Percentiles rank a stretch among this genome's conserved stretches.
These are phyloP conservation scores for Lonicera japonica DNA, from an alignment of 129 eudicot genomes.

Conservation along the genomic window DNA sequence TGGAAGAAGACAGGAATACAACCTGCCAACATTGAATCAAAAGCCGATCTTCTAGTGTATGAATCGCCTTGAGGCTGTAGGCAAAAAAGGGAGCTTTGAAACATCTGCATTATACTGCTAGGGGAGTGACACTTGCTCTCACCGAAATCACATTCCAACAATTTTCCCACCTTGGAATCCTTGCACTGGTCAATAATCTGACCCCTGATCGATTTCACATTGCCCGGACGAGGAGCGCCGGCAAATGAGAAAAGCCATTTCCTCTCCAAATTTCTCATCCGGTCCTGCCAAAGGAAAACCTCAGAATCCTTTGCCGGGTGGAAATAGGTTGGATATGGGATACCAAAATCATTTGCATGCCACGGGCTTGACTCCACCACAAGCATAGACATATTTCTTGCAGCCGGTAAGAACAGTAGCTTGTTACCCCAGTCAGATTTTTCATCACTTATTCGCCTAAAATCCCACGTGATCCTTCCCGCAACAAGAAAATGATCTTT, in stretches of 20 bases:
- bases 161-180: conserved; percentile 45
- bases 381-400: conserved; percentile 83
- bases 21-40: conserved; percentile 91
- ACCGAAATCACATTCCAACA: conserved; percentile 62
- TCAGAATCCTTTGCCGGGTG: conserved; percentile 79
- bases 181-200: conserved; percentile 70
- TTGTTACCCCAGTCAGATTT: conserved; percentile 92
- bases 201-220: conserved; percentile 62
- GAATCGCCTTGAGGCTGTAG: conserved; percentile 94
- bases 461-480: conserved; percentile 93
- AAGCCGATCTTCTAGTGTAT: conserved; percentile 76
- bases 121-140: conserved; percentile 87
- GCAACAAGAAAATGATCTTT: conserved; percentile 91
- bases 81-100: conserved; percentile 80
- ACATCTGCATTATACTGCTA: conserved; percentile 77
- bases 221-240: conserved; percentile 80
- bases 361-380: conserved; percentile 91
- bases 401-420: conserved; percentile 73
- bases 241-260: conserved; percentile 79
- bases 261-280: conserved; percentile 59
- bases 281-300: conserved; percentile 67
- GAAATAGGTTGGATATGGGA: conserved; percentile 90
- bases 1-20: conserved; percentile 93
- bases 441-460: conserved; percentile 45
- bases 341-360: conserved; percentile 74